A percentile compares a stretch with the other conserved stretches of the same genome.
Evolutionary conservation across 2,329 filamentous ascomycete genomes (phyloP).

Genomic region (Chaetomiaceae sp.): DNA sequence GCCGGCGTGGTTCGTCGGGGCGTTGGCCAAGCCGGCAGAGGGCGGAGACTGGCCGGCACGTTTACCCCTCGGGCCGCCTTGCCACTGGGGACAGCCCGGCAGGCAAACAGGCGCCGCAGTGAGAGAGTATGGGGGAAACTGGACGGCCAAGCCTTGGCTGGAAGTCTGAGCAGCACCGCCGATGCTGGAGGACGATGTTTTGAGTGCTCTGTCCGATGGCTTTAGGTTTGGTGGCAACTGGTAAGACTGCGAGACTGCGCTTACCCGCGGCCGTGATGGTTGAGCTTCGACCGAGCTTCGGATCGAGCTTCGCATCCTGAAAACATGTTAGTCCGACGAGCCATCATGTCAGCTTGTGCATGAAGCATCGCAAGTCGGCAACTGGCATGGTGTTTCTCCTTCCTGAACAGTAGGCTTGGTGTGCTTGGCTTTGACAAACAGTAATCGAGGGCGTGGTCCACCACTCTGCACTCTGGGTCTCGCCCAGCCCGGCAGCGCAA

Average conservation of each 20-base stretch:
- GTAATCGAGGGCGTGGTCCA: background rate
- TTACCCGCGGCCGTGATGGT: conserved; percentile 2
- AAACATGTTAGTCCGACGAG: background rate
- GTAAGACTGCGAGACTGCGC: background rate
- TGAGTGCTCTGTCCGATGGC: background rate
- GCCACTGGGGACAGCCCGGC: background rate
- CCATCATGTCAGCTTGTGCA: background rate
- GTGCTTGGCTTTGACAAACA: conserved; percentile 11
- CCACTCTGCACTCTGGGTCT: no score
- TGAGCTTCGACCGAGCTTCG: background rate
- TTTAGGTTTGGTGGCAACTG: background rate
- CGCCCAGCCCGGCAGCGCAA: no score
- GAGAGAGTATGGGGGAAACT: no score
- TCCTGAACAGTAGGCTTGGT: conserved; percentile 11
- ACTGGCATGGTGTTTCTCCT: conserved; percentile 8
- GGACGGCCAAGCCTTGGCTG: no score
- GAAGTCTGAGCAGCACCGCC: background rate
- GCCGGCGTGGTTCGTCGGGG: background rate
- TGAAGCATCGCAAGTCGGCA: no score
- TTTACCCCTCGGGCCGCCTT: no score
- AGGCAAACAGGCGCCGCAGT: background rate
- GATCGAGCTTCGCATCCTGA: background rate
- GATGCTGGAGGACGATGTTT: background rate
- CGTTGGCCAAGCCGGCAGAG: background rate
- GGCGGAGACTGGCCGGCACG: background rate